phyloP scores from a whole-genome alignment of 139 green algal genomes.

The Chlorella sp. region DNA sequence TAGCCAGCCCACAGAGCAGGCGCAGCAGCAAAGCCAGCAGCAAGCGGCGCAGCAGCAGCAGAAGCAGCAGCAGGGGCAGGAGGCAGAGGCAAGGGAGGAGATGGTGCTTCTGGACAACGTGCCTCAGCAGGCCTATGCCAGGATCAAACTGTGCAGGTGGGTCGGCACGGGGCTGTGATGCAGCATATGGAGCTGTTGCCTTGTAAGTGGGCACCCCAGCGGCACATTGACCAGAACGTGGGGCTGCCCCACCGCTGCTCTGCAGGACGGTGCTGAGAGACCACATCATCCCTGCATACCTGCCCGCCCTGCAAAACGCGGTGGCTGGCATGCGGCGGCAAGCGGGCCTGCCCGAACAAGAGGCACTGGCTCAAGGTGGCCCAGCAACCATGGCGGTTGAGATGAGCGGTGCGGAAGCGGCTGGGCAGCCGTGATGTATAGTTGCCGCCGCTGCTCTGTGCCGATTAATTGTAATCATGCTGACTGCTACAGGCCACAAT shows the following conservation, averaged over 20 bases:
- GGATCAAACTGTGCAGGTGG: constrained; percentile 72
- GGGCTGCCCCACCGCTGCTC: background rate
- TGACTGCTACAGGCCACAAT: too few relatives aligned
- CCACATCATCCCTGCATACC: constrained; percentile 78
- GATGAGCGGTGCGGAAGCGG: too few relatives aligned
- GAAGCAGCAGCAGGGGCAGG: background rate
- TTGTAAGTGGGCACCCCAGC: background rate
- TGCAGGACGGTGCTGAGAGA: constrained; percentile 23
- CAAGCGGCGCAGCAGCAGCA: background rate
- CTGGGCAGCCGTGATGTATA: too few relatives aligned
- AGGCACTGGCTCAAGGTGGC: too few relatives aligned
- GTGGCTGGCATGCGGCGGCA: background rate
- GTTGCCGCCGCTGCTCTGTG: too few relatives aligned
- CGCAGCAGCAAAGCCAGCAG: background rate
- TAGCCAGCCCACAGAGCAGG: background rate
- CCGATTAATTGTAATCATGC: too few relatives aligned
- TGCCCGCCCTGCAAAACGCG: constrained; percentile 55
- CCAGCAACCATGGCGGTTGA: too few relatives aligned
- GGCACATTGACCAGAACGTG: background rate
- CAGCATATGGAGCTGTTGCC: background rate
- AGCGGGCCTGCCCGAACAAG: background rate
- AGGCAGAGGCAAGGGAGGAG: background rate
- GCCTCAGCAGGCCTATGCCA: constrained; percentile 61
- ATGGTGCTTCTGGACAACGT: constrained; percentile 61
- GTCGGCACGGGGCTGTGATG: background rate